Evolutionary conservation across 352 stramenopile genomes (phyloP), one percentile per base, ranked within the genome.

Genomic region (Elongisporangium undulatum): DNA sequence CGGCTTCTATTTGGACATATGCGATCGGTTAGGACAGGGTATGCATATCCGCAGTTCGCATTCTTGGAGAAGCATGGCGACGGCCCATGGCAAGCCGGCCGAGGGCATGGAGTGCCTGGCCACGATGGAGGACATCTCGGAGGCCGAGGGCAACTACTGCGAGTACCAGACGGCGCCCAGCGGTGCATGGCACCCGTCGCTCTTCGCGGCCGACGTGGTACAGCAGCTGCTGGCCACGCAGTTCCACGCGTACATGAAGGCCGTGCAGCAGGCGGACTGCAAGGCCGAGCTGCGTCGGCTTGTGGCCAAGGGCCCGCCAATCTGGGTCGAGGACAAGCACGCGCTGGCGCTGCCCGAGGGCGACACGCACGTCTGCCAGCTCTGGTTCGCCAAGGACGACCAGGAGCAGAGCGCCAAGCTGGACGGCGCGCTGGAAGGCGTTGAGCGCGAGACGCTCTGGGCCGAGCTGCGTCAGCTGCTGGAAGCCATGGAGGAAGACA

Each of bases 121-220:
- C 52, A 97, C 91, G 13, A 97, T 98, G 90, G 94, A 98, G 63
- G 93, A 98, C 73, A 98, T 98, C 68, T 97, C 92, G 13, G 74
- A 91, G 57, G 89, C 94, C 45, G 79, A 89, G 2, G 72, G 78
- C 15, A 94, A 93, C 73, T 96, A 94, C 73, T 90, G 82, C 58
- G 94, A 98, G 75, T 98, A 96, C 79, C 90, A 97, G 79, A 95
- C 85, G 16, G 75, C 75, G 59, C 92, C 92, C 4, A 97, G 89
- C 53, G 79, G 91, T 62, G 70, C 69, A 62, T 98, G 94, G 94
- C 79, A 96, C 59, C 76, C 92, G 16, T 79, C 80, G 63, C 72
- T 86, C 50, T 94, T 92, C 65, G 79, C 79, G 22, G 67, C 74
- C 3, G 82, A 92, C 34, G 77, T 92, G 53, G 79, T 93, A 56